A percentile compares a stretch with the other conserved stretches of the same genome.
These are phyloP conservation scores for Cyclospora cayetanensis DNA, from an alignment of 169 alveolate species.

Conservation along the genomic window DNA sequence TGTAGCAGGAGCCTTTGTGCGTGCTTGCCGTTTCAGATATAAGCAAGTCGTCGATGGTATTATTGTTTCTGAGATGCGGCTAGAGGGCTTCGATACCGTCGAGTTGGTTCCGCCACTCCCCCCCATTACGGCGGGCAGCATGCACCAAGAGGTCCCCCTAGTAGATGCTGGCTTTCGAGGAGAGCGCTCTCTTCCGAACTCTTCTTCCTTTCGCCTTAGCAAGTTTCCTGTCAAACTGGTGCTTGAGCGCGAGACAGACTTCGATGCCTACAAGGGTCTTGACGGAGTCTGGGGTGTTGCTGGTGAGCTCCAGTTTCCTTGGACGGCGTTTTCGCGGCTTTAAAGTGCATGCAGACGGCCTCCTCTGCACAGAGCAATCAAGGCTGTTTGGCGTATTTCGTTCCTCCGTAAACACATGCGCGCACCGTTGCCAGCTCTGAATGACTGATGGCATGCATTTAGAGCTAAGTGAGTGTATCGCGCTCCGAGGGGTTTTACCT, in stretches of 20 bases:
- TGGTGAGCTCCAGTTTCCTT: slow-evolving; percentile 35
- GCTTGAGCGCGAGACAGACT: slow-evolving; percentile 15
- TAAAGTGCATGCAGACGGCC: too few species aligned
- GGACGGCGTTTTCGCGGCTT: background rate
- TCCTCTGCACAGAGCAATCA: too few species aligned
- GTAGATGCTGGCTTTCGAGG: background rate
- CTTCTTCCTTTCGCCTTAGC: background rate
- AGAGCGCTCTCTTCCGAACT: background rate
- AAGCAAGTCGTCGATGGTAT: background rate
- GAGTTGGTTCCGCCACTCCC: background rate
- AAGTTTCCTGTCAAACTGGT: slow-evolving; percentile 46
- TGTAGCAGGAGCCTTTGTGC: background rate
- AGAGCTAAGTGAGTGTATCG: too few species aligned
- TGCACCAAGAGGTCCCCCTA: background rate
- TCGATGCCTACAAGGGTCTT: slow-evolving; percentile 41
- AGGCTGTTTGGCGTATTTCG: too few species aligned
- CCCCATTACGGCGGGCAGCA: background rate
- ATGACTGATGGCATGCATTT: too few species aligned
- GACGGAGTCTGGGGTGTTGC: slow-evolving; percentile 67
- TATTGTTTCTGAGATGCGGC: background rate
- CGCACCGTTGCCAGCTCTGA: too few species aligned
- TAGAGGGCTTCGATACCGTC: background rate
- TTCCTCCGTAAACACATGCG: too few species aligned
- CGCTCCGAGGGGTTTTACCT: too few species aligned
- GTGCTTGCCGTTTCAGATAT: slow-evolving; percentile 4